Percentiles rank a stretch among this genome's conserved stretches.
Conservation (phyloP, 1,284 basidiomycete species). For the Microbotryomycetes sp. region DNA sequence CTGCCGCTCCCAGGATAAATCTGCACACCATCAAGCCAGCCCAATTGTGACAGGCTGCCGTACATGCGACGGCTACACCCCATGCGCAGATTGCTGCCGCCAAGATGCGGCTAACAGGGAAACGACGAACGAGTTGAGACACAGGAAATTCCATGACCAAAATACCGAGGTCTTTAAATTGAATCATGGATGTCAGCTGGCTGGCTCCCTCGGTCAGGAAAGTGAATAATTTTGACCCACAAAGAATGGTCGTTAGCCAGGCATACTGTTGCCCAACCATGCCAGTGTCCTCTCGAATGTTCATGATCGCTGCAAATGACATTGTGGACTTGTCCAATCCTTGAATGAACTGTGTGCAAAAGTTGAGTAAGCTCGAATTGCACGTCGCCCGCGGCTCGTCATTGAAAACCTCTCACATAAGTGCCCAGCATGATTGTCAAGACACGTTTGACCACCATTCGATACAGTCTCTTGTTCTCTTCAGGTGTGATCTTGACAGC, state of each 20-base stretch:
- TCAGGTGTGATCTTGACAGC: neutral
- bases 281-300: slow-evolving; percentile 48
- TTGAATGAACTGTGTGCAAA: too few species aligned
- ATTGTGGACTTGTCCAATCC: slow-evolving; percentile 52
- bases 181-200: neutral
- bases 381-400: too few species aligned
- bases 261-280: slow-evolving; percentile 51
- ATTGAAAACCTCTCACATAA: too few species aligned
- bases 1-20: slow-evolving; percentile 50
- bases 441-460: slow-evolving; percentile 53
- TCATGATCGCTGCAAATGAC: slow-evolving; percentile 56
- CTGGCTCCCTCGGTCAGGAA: neutral
- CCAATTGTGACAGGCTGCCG: slow-evolving; percentile 50
- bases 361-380: too few species aligned
- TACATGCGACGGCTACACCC: slow-evolving; percentile 51
- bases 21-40: slow-evolving; percentile 49
- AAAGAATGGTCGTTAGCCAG: slow-evolving; percentile 51
- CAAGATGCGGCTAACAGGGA: slow-evolving; percentile 51
- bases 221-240: slow-evolving; percentile 38
- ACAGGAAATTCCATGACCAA: slow-evolving; percentile 52
- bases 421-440: slow-evolving; percentile 53
- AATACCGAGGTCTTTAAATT: slow-evolving; percentile 37
- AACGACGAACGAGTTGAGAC: slow-evolving; percentile 49
- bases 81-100: slow-evolving; percentile 46
- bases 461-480: slow-evolving; percentile 37